Base-by-base conservation (phyloP, 441 rosid genomes). In the Pelargonium australe region DNA sequence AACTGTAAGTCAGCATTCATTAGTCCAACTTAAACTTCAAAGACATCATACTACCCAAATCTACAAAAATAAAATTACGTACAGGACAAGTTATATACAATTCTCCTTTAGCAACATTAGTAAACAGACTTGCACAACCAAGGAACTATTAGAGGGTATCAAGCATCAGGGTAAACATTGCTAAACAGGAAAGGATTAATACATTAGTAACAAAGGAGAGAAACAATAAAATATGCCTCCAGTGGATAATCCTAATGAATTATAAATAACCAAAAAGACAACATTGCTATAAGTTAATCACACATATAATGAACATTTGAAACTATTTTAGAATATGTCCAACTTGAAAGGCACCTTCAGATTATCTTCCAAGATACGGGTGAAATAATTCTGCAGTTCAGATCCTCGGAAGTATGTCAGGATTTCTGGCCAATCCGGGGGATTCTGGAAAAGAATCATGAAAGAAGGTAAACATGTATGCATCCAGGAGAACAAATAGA, bases 361-460 rank as follows among this genome's bases (percentile, higher is more conserved):
- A 80, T 95, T 87, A 78, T 95, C 97, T 83, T 92, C 99, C 67
- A 92, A 69, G 53, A 95, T 91, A 53, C 97, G 92, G 65, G 99
- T 91, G 78, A 95, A 95, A 78, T 91, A 95, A 74, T 91, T 92
- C 78, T 95, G 99, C 70, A 95, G 84, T 74, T 95, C 99, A 72
- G 97, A 95, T 58, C 99, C 99, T 65, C 97, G 87, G 73, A 95
- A 95, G 75, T 95, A 86, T 23, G 99, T 91, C 87, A 91, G 81
- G 53, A 95, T 88, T 76, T 95, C 99, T 80, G 90, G 99, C 99
- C 99, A 95, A 79, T 92, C 97, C 40, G 99, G 99, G 82, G 99
- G 99, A 55, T 79, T 89, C 99, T 95, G 94, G 68, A 9, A 79
- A 73, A 71, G 64, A 61, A 62, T 53, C 20, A 40, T 65, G 62